Conservation (phyloP, 805 yeast species). For the Jamesozyma hellenica region DNA sequence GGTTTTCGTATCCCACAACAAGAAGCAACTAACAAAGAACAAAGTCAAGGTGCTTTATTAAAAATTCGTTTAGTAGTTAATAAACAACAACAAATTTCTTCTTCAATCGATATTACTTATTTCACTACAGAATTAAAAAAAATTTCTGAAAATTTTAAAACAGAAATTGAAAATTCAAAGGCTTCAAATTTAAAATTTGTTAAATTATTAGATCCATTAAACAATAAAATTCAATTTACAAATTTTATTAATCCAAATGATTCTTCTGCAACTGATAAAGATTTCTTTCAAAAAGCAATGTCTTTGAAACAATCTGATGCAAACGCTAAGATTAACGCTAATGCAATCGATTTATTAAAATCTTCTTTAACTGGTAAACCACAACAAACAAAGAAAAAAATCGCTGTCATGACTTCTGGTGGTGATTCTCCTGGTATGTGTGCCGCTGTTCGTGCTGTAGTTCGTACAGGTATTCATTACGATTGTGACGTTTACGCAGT, state of each 20-base stretch:
- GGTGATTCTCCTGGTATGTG: slow-evolving; percentile 99
- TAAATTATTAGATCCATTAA: slow-evolving; percentile 49
- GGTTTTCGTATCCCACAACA: slow-evolving; percentile 52
- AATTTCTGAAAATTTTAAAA: slow-evolving; percentile 16
- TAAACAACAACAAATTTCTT: slow-evolving; percentile 10
- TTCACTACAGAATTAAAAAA: slow-evolving; percentile 33
- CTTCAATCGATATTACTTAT: slow-evolving; percentile 28
- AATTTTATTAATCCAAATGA: slow-evolving; percentile 34
- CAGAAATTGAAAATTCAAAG: slow-evolving; percentile 17
- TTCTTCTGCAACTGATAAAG: slow-evolving; percentile 17
- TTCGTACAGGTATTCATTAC: slow-evolving; percentile 76
- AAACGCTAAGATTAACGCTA: slow-evolving; percentile 4
- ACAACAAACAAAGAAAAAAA: slow-evolving; percentile 28
- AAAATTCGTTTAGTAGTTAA: slow-evolving; percentile 38
- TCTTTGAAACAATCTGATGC: slow-evolving; percentile 7
- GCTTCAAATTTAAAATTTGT: slow-evolving; percentile 16
- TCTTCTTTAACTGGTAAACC: slow-evolving; percentile 11
- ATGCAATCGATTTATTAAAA: slow-evolving; percentile 14
- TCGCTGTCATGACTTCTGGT: slow-evolving; percentile 96
- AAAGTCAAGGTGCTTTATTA: slow-evolving; percentile 38
- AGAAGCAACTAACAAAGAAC: slow-evolving; percentile 31
- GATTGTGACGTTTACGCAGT: slow-evolving; percentile 89
- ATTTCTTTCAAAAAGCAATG: slow-evolving; percentile 13
- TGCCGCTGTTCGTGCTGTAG: slow-evolving; percentile 91
- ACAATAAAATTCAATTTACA: slow-evolving; percentile 48